These are phyloP conservation scores for Pyrrhoderma lamaoense DNA, from an alignment of 1,284 basidiomycete species.

Conservation along the genomic window DNA sequence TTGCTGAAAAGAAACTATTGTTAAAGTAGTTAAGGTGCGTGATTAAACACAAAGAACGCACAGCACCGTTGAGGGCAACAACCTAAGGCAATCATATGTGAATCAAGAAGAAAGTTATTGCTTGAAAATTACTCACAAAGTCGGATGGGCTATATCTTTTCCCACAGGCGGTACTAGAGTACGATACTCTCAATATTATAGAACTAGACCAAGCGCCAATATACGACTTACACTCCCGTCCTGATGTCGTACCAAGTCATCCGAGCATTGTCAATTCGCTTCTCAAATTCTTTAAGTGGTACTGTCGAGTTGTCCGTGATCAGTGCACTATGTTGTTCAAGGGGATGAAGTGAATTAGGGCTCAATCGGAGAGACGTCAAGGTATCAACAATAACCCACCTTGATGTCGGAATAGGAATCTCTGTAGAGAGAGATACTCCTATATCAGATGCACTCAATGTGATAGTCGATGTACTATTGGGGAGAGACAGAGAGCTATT, in stretches of 20 bases:
- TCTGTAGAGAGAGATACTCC: no score
- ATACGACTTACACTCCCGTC: constrained; percentile 33
- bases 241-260: constrained; percentile 54
- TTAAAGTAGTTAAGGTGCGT: no score
- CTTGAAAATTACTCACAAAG: constrained; percentile 22
- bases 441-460: no score
- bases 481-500: no score
- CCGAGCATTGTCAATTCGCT: constrained; percentile 32
- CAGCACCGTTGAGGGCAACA: constrained; percentile 11
- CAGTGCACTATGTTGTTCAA: no score
- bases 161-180: constrained; percentile 35
- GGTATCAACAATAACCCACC: no score
- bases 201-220: background rate
- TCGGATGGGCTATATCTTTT: constrained; percentile 26
- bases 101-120: no score
- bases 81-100: constrained; percentile 6
- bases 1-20: constrained; percentile 30
- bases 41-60: background rate
- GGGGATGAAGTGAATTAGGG: no score
- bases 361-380: no score
- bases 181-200: background rate
- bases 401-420: no score
- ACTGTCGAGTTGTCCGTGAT: constrained; percentile 32
- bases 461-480: no score
- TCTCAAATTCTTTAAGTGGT: constrained; percentile 34